Conservation (phyloP, 148 eudicot species). For the Camellia granthamiana region DNA sequence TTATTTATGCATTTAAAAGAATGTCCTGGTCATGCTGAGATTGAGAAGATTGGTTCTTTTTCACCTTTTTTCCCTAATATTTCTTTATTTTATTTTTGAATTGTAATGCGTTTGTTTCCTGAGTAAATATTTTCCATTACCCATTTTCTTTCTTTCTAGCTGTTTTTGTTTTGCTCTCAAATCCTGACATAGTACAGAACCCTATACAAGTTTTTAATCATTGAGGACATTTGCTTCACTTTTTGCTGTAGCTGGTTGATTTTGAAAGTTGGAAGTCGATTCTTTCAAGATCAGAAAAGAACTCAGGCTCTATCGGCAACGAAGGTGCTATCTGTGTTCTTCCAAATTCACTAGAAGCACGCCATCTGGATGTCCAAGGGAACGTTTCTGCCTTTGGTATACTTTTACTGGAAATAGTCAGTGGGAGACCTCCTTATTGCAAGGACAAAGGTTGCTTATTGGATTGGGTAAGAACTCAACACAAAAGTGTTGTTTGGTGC, state of each 20-base stretch:
- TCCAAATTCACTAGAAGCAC: conserved; percentile 62
- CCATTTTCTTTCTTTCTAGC: background rate
- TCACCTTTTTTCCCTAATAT: background rate
- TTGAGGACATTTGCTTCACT: background rate
- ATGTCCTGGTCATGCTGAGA: background rate
- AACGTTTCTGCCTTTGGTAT: conserved; percentile 77
- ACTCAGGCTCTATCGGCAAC: conserved; percentile 57
- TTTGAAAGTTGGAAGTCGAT: conserved; percentile 96
- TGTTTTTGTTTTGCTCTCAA: background rate
- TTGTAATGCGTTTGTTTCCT: background rate
- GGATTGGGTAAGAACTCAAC: conserved; percentile 65
- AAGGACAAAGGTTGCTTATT: conserved; percentile 72
- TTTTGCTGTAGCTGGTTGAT: conserved; percentile 75
- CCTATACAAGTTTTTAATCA: background rate
- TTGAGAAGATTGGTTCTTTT: background rate
- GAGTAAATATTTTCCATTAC: background rate
- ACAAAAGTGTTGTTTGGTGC: too few relatives aligned
- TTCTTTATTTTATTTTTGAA: too few relatives aligned
- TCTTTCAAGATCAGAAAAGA: conserved; percentile 77
- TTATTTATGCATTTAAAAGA: background rate
- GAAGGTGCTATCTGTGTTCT: conserved; percentile 71
- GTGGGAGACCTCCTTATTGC: conserved; percentile 72
- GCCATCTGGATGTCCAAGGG: conserved; percentile 64
- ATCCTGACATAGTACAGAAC: background rate
- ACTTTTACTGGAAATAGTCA: conserved; percentile 77